Base-by-base conservation (phyloP, 2,329 filamentous ascomycete genomes). In the Ceratocystis alfenasii region DNA sequence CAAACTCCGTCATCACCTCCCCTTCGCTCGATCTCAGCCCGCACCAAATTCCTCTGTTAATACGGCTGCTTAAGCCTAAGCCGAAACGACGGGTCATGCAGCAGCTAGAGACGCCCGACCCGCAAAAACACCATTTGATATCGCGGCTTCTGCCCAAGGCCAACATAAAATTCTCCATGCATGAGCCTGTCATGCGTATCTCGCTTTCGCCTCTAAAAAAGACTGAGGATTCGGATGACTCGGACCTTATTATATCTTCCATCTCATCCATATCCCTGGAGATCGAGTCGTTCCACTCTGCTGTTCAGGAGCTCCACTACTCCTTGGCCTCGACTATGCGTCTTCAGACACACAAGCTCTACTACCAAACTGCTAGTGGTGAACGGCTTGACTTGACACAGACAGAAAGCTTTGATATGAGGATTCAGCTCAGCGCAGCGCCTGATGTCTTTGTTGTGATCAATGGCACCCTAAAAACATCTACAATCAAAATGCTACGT, bases 1-100 rank as follows among this genome's bases (percentile, higher is more conserved):
- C 93, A 50, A 99, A 99, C 74, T 85, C 95, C 5, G 93, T 99
- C 60, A 86, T 97, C 68, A 99, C 94, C 0, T 99, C 94, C 4
- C 94, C 94, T 0, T 96, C 94, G 0, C 80, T 97, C 63, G 94
- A 99, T 74, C 80, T 99, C 44, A 90, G 95, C 73, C 93, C 94
- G 2, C 89, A 90, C 69, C 93, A 97, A 76, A 79, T 99, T 17
- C 93, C 94, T 1, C 81, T 96, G 7, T 79, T 97, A 25, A 78
- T 96, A 61, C 88, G 89, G 22, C 80, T 97, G 69, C 77, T 91
- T 55, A 87, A 86, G 70, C 80, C 80, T 6, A 82, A 79, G 48
- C 64, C 64, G 3, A 63, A 63, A 36, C 45, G 65, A 28, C 59
- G 59, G 30, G 46, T 22, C 5, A 65, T 65, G 66, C 20, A 30